phyloP scores from a whole-genome alignment of 345 rosid species.

The Dipteronia dyeriana region DNA sequence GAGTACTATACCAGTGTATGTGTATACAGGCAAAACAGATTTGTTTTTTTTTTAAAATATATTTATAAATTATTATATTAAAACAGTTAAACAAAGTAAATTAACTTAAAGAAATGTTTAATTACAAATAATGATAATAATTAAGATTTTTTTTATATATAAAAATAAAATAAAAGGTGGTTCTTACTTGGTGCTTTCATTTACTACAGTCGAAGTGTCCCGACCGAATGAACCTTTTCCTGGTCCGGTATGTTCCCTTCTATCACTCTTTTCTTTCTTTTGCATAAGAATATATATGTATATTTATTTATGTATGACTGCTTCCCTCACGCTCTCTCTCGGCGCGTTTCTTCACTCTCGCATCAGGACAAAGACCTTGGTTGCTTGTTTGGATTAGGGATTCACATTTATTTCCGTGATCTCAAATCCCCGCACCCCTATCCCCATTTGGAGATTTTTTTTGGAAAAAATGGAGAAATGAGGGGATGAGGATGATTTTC shows the following conservation, averaged over 20 bases:
- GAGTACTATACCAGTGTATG: not conserved
- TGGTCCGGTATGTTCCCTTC: slow-evolving; percentile 45
- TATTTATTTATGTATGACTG: not conserved
- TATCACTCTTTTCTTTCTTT: slow-evolving; percentile 21
- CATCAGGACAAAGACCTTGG: too few species aligned
- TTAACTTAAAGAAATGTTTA: slow-evolving; percentile 8
- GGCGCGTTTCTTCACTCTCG: slow-evolving; percentile 8
- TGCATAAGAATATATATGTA: slow-evolving; percentile 54
- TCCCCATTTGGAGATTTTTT: too few species aligned
- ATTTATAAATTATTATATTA: not conserved
- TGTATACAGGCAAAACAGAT: slow-evolving; percentile 20
- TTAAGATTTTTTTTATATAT: too few species aligned
- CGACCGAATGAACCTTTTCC: slow-evolving; percentile 38
- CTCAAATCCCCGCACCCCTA: too few species aligned
- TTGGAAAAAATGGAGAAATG: too few species aligned
- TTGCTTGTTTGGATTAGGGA: too few species aligned
- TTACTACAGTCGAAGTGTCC: slow-evolving; percentile 48
- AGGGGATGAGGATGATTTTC: too few species aligned
- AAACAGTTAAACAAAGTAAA: not conserved
- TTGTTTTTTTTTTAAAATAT: slow-evolving; percentile 3
- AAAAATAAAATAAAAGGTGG: slow-evolving; percentile 25
- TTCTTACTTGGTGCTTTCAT: slow-evolving; percentile 38
- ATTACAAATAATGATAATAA: not conserved
- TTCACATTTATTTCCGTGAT: too few species aligned
- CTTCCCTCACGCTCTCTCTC: slow-evolving; percentile 18